Evolutionary conservation across 2,329 filamentous ascomycete genomes (phyloP).

Genomic region (Blastomyces gilchristii): DNA sequence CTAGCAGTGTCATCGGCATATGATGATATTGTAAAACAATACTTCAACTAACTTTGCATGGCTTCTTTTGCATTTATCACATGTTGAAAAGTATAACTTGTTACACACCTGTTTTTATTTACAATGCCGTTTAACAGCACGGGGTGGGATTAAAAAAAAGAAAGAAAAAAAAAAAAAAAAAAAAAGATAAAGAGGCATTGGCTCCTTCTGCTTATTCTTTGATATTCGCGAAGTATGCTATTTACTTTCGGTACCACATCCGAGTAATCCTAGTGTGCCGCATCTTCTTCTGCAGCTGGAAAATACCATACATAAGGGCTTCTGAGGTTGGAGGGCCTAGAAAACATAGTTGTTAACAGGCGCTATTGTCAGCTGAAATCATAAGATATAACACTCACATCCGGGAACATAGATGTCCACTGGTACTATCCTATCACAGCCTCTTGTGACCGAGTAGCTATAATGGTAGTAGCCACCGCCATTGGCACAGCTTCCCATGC

Average conservation of each 20-base stretch:
- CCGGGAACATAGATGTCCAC: conserved; percentile 79
- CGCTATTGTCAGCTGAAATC: not conserved
- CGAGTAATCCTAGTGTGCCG: conserved; percentile 46
- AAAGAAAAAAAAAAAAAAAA: not conserved
- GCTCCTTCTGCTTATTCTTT: not conserved
- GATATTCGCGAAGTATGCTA: not conserved
- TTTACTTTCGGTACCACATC: conserved; percentile 48
- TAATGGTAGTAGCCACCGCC: conserved; percentile 84
- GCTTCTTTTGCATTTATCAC: not conserved
- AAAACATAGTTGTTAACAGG: not conserved
- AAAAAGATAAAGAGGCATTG: not conserved
- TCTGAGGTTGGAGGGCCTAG: conserved; percentile 44
- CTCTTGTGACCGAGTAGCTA: conserved; percentile 67
- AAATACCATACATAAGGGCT: conserved; percentile 55
- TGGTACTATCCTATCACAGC: conserved; percentile 70
- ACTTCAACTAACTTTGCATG: not conserved
- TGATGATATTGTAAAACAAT: not conserved
- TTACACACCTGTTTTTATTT: not conserved
- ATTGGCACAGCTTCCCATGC: conserved; percentile 79
- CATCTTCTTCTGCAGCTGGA: conserved; percentile 75
- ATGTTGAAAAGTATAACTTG: not conserved
- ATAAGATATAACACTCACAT: conserved; percentile 45
- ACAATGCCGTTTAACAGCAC: not conserved
- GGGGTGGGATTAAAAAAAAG: too few species aligned
- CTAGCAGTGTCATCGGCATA: too few species aligned